phyloP scores from a whole-genome alignment of 1,284 basidiomycete species.

The Coniferiporia sulphurascens region DNA sequence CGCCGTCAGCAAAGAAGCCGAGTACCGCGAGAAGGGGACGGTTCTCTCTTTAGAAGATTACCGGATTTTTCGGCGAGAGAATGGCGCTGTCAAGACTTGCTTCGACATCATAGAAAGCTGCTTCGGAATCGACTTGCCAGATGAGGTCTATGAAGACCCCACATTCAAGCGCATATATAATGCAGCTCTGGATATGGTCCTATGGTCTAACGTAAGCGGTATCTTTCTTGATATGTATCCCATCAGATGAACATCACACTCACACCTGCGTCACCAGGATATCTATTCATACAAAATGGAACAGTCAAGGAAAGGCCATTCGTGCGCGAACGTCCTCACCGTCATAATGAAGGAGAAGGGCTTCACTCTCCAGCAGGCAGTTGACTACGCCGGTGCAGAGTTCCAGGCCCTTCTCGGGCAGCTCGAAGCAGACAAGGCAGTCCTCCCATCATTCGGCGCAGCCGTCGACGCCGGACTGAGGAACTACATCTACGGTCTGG shows the following conservation, averaged over 20 bases:
- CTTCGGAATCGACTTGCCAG: constrained; percentile 55
- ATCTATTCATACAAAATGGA: constrained; percentile 72
- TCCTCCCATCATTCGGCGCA: not conserved
- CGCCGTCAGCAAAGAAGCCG: constrained; percentile 52
- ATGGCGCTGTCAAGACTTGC: constrained; percentile 59
- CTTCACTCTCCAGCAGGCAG: constrained; percentile 51
- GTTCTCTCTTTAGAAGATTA: constrained; percentile 50
- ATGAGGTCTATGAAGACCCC: constrained; percentile 51
- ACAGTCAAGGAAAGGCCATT: constrained; percentile 53
- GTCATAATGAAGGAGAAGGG: constrained; percentile 54
- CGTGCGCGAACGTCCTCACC: constrained; percentile 56
- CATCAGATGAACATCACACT: not conserved
- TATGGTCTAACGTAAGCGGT: constrained; percentile 59
- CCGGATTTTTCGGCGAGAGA: constrained; percentile 56
- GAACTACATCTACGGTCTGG: constrained; percentile 41
- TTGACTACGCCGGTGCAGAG: constrained; percentile 49
- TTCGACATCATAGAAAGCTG: constrained; percentile 57
- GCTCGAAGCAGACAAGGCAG: constrained; percentile 39
- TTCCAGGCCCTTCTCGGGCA: constrained; percentile 46
- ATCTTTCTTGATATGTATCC: not conserved
- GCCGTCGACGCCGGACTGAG: constrained; percentile 34
- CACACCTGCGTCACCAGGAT: constrained; percentile 37
- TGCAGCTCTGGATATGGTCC: constrained; percentile 58
- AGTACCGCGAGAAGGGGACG: constrained; percentile 57
- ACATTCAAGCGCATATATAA: constrained; percentile 50